Evolutionary conservation across 345 rosid genomes (phyloP).

Genomic region (Aegle marmelos): DNA sequence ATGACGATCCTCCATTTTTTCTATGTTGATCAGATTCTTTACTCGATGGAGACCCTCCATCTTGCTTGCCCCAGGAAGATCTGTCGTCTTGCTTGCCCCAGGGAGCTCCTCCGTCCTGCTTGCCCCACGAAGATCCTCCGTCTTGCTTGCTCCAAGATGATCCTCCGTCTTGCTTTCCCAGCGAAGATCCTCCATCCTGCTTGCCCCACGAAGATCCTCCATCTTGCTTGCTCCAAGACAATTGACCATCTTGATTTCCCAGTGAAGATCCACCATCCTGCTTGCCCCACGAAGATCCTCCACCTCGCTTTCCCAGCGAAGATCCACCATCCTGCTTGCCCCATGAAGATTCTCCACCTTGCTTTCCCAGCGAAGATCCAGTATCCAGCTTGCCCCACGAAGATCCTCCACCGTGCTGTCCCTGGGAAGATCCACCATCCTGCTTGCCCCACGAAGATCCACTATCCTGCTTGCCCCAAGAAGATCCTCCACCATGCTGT

Average conservation of each 20-base stretch:
- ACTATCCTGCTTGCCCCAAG: slow-evolving; percentile 3
- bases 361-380: neutral
- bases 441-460: slow-evolving; percentile 29
- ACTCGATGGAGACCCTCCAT: slow-evolving; percentile 17
- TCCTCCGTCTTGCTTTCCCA: no score
- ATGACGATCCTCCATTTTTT: neutral
- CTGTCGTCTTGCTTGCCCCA: slow-evolving; percentile 26
- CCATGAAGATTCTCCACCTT: slow-evolving; percentile 16
- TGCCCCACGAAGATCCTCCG: neutral
- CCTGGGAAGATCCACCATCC: slow-evolving; percentile 17
- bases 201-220: neutral
- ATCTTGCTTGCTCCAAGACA: neutral
- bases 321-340: slow-evolving; percentile 20
- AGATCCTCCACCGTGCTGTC: slow-evolving; percentile 11
- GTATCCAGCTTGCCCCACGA: slow-evolving; percentile 18
- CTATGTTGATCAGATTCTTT: neutral
- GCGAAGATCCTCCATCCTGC: no score
- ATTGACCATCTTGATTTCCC: neutral
- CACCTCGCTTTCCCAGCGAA: neutral
- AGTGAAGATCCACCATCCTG: no score
- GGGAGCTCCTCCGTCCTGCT: slow-evolving; percentile 9
- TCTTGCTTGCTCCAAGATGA: neutral
- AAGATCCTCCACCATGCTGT: neutral
- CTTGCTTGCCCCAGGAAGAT: neutral
- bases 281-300: slow-evolving; percentile 12